Evolutionary conservation across 257 asterid genomes (phyloP), one percentile per base, ranked within the genome.

Genomic region (Gentiana straminea): DNA sequence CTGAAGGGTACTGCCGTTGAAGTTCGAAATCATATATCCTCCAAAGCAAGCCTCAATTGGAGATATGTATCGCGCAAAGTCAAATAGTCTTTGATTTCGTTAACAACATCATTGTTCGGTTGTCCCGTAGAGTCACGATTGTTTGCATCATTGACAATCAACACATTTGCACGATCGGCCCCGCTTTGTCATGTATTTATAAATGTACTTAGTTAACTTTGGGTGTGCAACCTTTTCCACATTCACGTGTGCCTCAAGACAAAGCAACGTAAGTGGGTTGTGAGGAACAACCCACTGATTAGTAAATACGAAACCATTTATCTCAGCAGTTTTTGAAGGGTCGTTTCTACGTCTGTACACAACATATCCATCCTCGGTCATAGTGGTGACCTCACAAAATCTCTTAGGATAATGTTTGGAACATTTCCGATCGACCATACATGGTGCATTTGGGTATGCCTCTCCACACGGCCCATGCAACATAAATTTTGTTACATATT

Each of bases 381-480:
- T 55, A 10, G 60, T 55, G 1, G 59, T 57, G 8, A 7, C 52
- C 13, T 34, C 33, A 33, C 47, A 38, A 43, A 57, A 56, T 13
- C 15, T 57, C 13, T 49, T 56, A 52, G 50, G 10, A 44, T n/a
- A n/a, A n/a, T n/a, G n/a, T n/a, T n/a, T n/a, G n/a, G n/a, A n/a
- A n/a, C n/a, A n/a, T n/a, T n/a, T 24, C 32, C 52, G 46, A 38
- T 57, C 52, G 13, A 64, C 61, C 60, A 57, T 49, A 12, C 63
- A 64, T 4, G 58, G 33, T 12, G 55, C 54, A 34, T 54, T 53
- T 53, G 48, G 60, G 9, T 62, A 43, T 43, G 32, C 35, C 10
- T 15, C 34, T 1, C 63, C 69, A 56, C 69, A 57, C 3, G 52
- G 58, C 3, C 63, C 54, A 34, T 62, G 54, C 10, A 54, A 33